Evolutionary conservation across 2,329 filamentous ascomycete genomes (phyloP), one percentile per base, ranked within the genome.

Genomic region (Fonsecaea pedrosoi): DNA sequence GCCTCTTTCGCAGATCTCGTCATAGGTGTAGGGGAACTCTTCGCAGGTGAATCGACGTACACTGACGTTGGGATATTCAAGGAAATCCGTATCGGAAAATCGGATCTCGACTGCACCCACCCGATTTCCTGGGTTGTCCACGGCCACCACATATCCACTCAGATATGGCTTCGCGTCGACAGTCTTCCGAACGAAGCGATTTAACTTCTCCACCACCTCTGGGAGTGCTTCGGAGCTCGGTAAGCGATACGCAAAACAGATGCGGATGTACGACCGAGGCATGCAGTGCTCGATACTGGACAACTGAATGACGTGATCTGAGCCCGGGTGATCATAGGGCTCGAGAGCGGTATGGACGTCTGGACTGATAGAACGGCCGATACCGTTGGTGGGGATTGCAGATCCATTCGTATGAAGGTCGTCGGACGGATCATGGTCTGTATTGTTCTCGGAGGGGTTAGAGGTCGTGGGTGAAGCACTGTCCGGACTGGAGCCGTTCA

Each of bases 271-370:
- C 35, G 70, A 67, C 40, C 72, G 65, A 53, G 72, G 72, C 72
- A 73, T 73, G 53, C 71, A 71, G 30, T 72, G 71, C 53, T 73
- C 72, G 35, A 73, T 70, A 55, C 68, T 69, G 21, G 72, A 73
- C 18, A 73, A 55, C 9, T 67, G 63, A 37, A 73, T 69, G 35
- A 65, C 61, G 54, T 73, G 71, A 12, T 69, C 40, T 13, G 61
- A 40, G 18, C 54, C 62, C 30, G 61, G 34, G 10, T 57, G 57
- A 12, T 54, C 57, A 53, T 57, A 54, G 30, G 54, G 53, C 12
- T 62, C 54, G 42, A 60, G 30, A 2, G 38, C 37, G 40, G 48
- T 13, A 53, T 60, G 45, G 9, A 45, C 30, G n/a, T 64, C 57
- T 18, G 35, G n/a, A 34, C 38, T 32, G 21, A 56, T 15, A 10